phyloP scores from a whole-genome alignment of 2,329 filamentous ascomycete genomes.

The Hymenoscyphus occultus region DNA sequence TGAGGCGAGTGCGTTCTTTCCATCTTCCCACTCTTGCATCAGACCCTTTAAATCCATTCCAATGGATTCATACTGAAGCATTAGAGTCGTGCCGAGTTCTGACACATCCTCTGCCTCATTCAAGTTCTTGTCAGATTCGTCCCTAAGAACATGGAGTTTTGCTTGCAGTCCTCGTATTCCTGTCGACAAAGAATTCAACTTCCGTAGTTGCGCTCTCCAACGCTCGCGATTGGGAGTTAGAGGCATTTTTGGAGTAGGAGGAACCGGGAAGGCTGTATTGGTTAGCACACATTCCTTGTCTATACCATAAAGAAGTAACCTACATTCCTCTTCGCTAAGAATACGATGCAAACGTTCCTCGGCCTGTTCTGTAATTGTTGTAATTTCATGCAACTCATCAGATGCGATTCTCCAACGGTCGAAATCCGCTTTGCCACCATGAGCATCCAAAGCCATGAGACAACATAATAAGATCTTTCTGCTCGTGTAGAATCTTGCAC shows the following conservation, averaged over 20 bases:
- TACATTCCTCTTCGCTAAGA: slow-evolving; percentile 76
- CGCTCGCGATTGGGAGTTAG: slow-evolving; percentile 75
- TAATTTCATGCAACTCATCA: slow-evolving; percentile 68
- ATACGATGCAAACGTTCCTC: slow-evolving; percentile 66
- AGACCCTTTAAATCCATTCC: slow-evolving; percentile 79
- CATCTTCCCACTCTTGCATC: slow-evolving; percentile 82
- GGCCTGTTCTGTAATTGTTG: slow-evolving; percentile 57
- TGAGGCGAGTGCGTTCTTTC: slow-evolving; percentile 75
- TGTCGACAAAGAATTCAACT: slow-evolving; percentile 82
- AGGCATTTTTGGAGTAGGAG: slow-evolving; percentile 56
- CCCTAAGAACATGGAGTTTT: slow-evolving; percentile 86
- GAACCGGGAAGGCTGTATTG: slow-evolving; percentile 48
- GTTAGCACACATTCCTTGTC: slow-evolving; percentile 25
- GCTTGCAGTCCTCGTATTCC: slow-evolving; percentile 90
- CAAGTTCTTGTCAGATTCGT: slow-evolving; percentile 79
- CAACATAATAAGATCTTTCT: slow-evolving; percentile 86
- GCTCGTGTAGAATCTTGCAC: slow-evolving; percentile 75
- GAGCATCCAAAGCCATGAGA: slow-evolving; percentile 81
- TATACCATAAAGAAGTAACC: slow-evolving; percentile 38
- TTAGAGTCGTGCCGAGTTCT: slow-evolving; percentile 73
- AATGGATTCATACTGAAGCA: slow-evolving; percentile 92
- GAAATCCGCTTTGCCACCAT: slow-evolving; percentile 73
- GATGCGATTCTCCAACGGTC: slow-evolving; percentile 74
- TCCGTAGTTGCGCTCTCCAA: slow-evolving; percentile 81
- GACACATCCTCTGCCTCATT: slow-evolving; percentile 70